Percentiles rank a stretch among this genome's conserved stretches.
phyloP scores from a whole-genome alignment of 371 early-diverging fungal genomes.

The Sporodiniella umbellata region DNA sequence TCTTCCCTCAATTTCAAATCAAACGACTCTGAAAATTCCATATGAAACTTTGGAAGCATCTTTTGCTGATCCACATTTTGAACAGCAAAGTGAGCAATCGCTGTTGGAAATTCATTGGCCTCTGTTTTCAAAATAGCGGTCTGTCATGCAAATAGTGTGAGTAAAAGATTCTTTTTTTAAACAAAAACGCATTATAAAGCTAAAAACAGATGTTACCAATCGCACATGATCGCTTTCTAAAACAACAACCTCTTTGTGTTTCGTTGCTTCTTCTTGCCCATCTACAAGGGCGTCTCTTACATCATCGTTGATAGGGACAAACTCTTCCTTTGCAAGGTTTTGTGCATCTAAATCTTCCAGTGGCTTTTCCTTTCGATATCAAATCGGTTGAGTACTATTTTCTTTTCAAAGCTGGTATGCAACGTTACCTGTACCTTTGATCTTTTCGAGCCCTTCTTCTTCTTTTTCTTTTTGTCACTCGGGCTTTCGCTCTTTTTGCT shows the following conservation, averaged over 20 bases:
- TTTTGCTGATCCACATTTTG: constrained; percentile 19
- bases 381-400: too few species aligned
- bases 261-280: constrained; percentile 5
- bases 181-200: not conserved
- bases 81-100: constrained; percentile 13
- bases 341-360: constrained; percentile 8
- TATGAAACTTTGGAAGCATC: constrained; percentile 27
- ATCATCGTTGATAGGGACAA: constrained; percentile 10
- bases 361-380: not conserved
- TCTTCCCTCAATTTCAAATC: constrained; percentile 24
- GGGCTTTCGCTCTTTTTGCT: not conserved
- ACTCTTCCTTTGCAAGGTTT: constrained; percentile 16
- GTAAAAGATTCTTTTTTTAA: not conserved
- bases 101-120: constrained; percentile 2
- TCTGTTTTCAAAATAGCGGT: constrained; percentile 9
- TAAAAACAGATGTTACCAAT: constrained; percentile 21
- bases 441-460: constrained; percentile 17
- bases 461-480: constrained; percentile 17
- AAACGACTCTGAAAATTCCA: constrained; percentile 34
- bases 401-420: too few species aligned
- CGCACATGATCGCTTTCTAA: constrained; percentile 24
- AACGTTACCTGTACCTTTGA: constrained; percentile 4
- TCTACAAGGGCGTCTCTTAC: constrained; percentile 14
- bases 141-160: constrained; percentile 2
- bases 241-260: constrained; percentile 5